Base-by-base conservation (phyloP, 495 filamentous ascomycete species). In the Trichoderma orchidacearum region DNA sequence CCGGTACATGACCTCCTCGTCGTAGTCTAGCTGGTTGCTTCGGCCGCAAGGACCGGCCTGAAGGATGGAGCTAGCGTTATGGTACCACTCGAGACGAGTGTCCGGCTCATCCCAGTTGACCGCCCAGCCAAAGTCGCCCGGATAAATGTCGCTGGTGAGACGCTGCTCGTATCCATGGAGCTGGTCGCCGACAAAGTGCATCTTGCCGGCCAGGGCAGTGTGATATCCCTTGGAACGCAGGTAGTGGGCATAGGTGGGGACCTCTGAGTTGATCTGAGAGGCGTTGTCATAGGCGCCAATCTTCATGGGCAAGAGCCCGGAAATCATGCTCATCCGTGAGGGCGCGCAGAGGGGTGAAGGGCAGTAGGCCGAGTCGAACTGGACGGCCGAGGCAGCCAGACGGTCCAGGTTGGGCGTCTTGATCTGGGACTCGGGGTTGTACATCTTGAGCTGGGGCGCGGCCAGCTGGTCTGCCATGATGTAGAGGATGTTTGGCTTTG, bases 121-220 rank as follows among this genome's bases (percentile, higher is more conserved):
- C 4, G 80, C 82, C 89, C 89, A 95, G 56, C 89, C 89, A 63
- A 90, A 85, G 63, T 95, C 89, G 38, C 85, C 89, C 3, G 89
- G 89, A 66, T 95, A 95, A 62, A 95, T 94, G 66, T 95, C 89
- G 58, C 80, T 84, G n/a, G 89, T 95, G 61, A 95, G 75, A 55
- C 89, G 79, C 62, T 85, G 82, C 72, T 95, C 89, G 63, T 89
- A 95, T 30, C 89, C 89, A 68, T 95, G 89, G 54, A 94, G 75
- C 71, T 95, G 89, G 63, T 95, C 89, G 48, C 89, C 89, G 56
- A 90, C 87, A 68, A 95, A 95, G 67, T 95, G 89, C 89, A 95
- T 95, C 76, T 95, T 95, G 55, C 89, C 89, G 0, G 89, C 87
- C 59, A 95, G 71, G 4, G 83, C 84, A n/a, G 89, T 93, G 70